phyloP scores from a whole-genome alignment of 257 asterid genomes.

The Voacanga thouarsii region DNA sequence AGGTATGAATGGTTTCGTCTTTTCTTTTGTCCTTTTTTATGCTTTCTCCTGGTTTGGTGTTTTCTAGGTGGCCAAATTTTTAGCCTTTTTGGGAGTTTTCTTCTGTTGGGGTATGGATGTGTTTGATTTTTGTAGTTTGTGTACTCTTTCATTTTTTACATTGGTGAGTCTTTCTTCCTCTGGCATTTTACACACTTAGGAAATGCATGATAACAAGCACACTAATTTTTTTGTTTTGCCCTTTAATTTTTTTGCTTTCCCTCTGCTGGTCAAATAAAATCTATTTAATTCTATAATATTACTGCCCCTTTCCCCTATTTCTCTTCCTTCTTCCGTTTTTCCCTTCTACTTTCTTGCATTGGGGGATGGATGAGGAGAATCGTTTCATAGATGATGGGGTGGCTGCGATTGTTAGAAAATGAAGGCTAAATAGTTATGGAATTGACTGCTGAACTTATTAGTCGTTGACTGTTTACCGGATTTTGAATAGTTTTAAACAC shows the following conservation, averaged over 20 bases:
- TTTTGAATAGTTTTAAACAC: too few species aligned
- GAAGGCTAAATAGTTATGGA: too few species aligned
- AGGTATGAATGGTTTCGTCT: slow-evolving; percentile 12
- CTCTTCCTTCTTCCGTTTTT: not conserved
- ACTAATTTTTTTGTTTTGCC: too few species aligned
- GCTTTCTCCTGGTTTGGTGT: not conserved
- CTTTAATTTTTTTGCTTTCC: not conserved
- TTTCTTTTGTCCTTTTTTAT: not conserved
- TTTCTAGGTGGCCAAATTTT: not conserved
- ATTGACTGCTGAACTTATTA: too few species aligned
- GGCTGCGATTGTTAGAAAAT: too few species aligned
- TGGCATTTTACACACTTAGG: not conserved
- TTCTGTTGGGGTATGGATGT: not conserved
- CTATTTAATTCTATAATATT: not conserved
- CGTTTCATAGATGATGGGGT: too few species aligned
- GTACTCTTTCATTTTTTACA: not conserved
- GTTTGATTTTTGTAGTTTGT: not conserved
- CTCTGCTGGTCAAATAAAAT: not conserved
- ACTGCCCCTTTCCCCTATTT: not conserved
- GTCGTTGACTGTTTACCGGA: too few species aligned
- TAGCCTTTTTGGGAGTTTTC: not conserved
- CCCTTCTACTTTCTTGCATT: too few species aligned
- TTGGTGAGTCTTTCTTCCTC: not conserved
- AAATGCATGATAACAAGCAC: not conserved
- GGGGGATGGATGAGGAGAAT: too few species aligned